Evolutionary conservation across 345 rosid species (phyloP), one percentile per base, ranked within the genome.

Genomic region (Pelargonium nanum): DNA sequence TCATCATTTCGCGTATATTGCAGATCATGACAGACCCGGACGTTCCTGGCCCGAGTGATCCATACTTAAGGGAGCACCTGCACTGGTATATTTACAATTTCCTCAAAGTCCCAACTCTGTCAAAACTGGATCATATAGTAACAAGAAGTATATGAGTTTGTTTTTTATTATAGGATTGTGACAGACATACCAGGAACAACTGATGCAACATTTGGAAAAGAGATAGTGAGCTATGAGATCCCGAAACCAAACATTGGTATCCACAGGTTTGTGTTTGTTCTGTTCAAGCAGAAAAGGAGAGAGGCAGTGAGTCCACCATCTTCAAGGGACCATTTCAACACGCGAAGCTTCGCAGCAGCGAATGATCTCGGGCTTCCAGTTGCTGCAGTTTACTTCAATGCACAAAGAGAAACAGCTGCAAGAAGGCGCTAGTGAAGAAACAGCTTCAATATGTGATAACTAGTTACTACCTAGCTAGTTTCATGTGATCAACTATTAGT

Each of bases 361-460:
- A 68, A 73, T 19, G 70, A 61, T n/a, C 69, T 73, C 22, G 77
- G 52, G 28, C 65, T 57, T 45, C 77, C 70, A 0, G 77, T 73
- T 9, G 77, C 77, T 8, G 72, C 72, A 12, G 67, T 73, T 59
- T 73, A 64, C 66, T 73, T 73, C 77, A 73, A 73, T 1, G 67
- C 73, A 15, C 77, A 73, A 56, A 59, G 77, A 40, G 77, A 73
- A 56, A 72, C 76, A 6, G 69, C 76, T 16, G 72, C 76, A n/a
- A 64, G 76, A 48, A 68, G 76, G 48, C 63, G 76, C 53, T 68
- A 58, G 53, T 15, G 25, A 19, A 26, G 20, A 20, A 26, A 26
- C 24, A 9, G 22, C 1, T 26, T 21, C 9, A 17, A 5, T 21
- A 1, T 21, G 4, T n/a, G n/a, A n/a, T n/a, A n/a, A n/a, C n/a